These are phyloP conservation scores for Phialemoniopsis sp. DNA, from an alignment of 2,329 filamentous ascomycete genomes.

Conservation along the genomic window DNA sequence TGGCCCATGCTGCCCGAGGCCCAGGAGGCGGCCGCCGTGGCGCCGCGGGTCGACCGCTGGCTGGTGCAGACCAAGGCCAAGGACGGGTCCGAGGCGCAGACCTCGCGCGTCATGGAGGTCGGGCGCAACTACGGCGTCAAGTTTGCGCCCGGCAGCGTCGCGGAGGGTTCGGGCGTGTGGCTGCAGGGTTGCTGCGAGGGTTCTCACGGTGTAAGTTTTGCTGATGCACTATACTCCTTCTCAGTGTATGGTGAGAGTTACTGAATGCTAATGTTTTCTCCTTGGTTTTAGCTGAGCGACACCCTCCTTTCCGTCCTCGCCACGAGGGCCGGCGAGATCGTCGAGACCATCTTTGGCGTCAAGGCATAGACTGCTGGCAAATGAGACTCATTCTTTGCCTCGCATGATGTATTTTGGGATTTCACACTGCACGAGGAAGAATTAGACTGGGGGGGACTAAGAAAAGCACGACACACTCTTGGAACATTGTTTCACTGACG, in stretches of 20 bases:
- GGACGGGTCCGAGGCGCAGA: constrained; percentile 3
- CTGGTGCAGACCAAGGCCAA: constrained; percentile 10
- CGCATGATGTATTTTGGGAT: no score
- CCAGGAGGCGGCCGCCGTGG: constrained; percentile 6
- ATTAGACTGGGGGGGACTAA: no score
- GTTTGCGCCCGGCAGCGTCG: constrained; percentile 65
- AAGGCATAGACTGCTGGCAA: no score
- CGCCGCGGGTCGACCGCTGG: constrained; percentile 12
- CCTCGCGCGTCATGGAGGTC: constrained; percentile 56
- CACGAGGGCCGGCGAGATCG: constrained; percentile 72
- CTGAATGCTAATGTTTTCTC: background rate
- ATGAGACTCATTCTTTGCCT: no score
- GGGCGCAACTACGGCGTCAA: constrained; percentile 74
- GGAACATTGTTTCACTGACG: no score
- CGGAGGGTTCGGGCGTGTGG: constrained; percentile 76
- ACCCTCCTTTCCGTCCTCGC: constrained; percentile 76
- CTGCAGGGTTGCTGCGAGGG: constrained; percentile 91
- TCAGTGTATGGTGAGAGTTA: background rate
- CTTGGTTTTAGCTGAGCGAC: constrained; percentile 62
- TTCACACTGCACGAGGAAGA: no score
- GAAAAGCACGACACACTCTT: no score
- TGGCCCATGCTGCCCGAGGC: constrained; percentile 59
- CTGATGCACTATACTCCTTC: background rate
- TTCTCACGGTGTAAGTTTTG: constrained; percentile 76
- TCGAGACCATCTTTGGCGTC: constrained; percentile 65